These are phyloP conservation scores for Fusarium scirpi DNA, from an alignment of 2,329 filamentous ascomycete species.

Conservation along the genomic window DNA sequence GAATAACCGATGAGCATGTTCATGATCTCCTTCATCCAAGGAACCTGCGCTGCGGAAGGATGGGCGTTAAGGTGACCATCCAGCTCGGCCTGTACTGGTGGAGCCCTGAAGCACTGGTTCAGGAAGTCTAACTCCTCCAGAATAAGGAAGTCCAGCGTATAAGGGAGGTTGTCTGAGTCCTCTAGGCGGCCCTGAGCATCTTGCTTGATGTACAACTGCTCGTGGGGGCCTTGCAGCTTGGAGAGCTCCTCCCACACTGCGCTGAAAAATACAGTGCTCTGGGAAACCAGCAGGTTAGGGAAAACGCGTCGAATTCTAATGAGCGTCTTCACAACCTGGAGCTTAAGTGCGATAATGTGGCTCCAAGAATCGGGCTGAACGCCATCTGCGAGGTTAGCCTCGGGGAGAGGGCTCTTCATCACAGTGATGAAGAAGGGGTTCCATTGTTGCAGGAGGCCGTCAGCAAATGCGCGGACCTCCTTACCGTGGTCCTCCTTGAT, in stretches of 20 bases:
- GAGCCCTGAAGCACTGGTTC: slow-evolving; percentile 88
- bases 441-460: slow-evolving; percentile 86
- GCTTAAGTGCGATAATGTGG: slow-evolving; percentile 85
- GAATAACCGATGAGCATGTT: slow-evolving; percentile 86
- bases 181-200: slow-evolving; percentile 89
- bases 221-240: slow-evolving; percentile 77
- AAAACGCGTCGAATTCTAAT: slow-evolving; percentile 91
- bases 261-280: slow-evolving; percentile 85
- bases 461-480: slow-evolving; percentile 89
- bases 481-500: slow-evolving; percentile 92
- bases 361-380: slow-evolving; percentile 77
- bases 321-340: slow-evolving; percentile 93
- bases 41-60: slow-evolving; percentile 70
- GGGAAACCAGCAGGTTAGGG: slow-evolving; percentile 81
- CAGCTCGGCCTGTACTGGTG: slow-evolving; percentile 90
- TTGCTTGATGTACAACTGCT: slow-evolving; percentile 85
- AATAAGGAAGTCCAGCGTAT: slow-evolving; percentile 92
- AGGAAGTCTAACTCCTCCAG: slow-evolving; percentile 96
- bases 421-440: slow-evolving; percentile 87
- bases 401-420: slow-evolving; percentile 80
- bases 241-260: slow-evolving; percentile 91
- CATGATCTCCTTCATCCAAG: slow-evolving; percentile 91
- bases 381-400: slow-evolving; percentile 62
- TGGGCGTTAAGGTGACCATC: slow-evolving; percentile 78
- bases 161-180: slow-evolving; percentile 90